phyloP scores from a whole-genome alignment of 2,329 filamentous ascomycete species.

The Monilinia polystroma region DNA sequence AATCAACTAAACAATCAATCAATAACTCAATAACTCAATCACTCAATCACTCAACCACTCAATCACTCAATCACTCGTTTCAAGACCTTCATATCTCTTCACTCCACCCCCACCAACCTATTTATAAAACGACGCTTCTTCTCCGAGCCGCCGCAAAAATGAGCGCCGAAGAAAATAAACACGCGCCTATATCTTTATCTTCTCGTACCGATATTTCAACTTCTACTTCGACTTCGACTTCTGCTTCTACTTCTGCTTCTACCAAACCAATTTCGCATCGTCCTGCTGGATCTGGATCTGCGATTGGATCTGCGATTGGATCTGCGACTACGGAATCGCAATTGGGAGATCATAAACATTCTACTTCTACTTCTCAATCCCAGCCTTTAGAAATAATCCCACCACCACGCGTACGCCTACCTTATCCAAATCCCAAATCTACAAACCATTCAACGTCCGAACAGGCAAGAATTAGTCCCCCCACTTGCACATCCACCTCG shows the following conservation, averaged over 20 bases:
- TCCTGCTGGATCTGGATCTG: background rate
- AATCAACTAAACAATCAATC: too few relatives aligned
- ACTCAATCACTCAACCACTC: too few relatives aligned
- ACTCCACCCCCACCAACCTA: background rate
- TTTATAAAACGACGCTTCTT: background rate
- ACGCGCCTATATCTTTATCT: background rate
- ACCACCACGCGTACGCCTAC: slow-evolving; percentile 10
- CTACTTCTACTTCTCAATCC: background rate
- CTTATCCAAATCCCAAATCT: background rate
- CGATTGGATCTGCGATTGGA: background rate
- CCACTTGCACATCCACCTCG: background rate
- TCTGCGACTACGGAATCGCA: background rate
- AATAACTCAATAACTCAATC: too few relatives aligned
- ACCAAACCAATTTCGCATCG: background rate
- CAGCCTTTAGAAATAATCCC: background rate
- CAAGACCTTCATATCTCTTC: background rate
- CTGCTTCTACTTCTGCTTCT: background rate
- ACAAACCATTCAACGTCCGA: background rate
- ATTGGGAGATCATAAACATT: background rate
- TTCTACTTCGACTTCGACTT: background rate
- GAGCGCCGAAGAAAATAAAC: slow-evolving; percentile 9
- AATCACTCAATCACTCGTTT: background rate
- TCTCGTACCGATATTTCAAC: slow-evolving; percentile 1
- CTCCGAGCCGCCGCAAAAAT: background rate
- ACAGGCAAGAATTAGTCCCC: background rate